phyloP scores from a whole-genome alignment of 176 grass and related monocot species.

The Avena sativa region DNA sequence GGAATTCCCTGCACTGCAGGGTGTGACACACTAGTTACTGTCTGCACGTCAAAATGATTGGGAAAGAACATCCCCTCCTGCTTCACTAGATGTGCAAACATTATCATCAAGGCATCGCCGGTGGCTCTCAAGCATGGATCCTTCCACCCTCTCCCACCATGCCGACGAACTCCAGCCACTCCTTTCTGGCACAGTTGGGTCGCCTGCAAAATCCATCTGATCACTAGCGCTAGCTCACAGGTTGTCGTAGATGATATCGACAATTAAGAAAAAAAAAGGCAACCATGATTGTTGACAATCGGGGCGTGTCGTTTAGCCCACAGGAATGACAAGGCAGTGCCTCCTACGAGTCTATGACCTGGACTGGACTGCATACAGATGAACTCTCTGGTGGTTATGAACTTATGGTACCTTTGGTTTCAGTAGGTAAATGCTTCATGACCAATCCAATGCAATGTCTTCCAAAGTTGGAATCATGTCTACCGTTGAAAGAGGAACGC shows the following conservation, averaged over 20 bases:
- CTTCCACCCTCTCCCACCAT: neutral
- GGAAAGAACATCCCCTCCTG: slow-evolving; percentile 17
- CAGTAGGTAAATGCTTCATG: slow-evolving; percentile 54
- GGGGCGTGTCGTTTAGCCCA: slow-evolving; percentile 17
- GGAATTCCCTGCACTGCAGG: slow-evolving; percentile 44
- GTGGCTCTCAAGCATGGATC: slow-evolving; percentile 33
- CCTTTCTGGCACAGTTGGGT: slow-evolving; percentile 29
- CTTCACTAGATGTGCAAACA: slow-evolving; percentile 8
- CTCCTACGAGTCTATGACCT: slow-evolving; percentile 50
- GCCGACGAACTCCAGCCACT: slow-evolving; percentile 38
- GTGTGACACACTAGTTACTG: slow-evolving; percentile 46
- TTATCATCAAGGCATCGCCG: slow-evolving; percentile 29
- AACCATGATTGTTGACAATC: slow-evolving; percentile 36
- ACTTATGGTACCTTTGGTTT: slow-evolving; percentile 9
- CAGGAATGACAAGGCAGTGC: neutral
- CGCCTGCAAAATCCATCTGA: slow-evolving; percentile 35
- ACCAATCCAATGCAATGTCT: slow-evolving; percentile 31
- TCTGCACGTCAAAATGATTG: slow-evolving; percentile 49
- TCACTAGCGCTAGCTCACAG: slow-evolving; percentile 36
- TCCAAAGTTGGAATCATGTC: slow-evolving; percentile 58
- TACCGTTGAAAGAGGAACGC: slow-evolving; percentile 45
- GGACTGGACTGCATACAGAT: neutral
- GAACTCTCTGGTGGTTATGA: slow-evolving; percentile 43
- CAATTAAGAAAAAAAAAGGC: neutral
- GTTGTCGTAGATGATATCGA: slow-evolving; percentile 27